A percentile compares a stretch with the other conserved stretches of the same genome.
Conservation (phyloP, 352 stramenopile species). For the Phytophthora hibernalis region DNA sequence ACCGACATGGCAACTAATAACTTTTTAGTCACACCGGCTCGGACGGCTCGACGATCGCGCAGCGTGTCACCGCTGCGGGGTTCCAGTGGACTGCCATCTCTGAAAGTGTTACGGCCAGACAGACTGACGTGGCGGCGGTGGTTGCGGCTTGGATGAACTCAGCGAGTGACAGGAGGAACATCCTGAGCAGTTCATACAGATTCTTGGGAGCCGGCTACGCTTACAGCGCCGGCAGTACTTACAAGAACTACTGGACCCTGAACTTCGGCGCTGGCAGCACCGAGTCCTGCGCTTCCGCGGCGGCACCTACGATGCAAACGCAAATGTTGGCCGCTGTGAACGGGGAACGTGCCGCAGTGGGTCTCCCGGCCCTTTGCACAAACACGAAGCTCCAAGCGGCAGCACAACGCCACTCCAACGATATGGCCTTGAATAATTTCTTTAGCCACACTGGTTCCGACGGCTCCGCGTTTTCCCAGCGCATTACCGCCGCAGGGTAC, state of each 20-base stretch:
- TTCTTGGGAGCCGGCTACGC: constrained; percentile 41
- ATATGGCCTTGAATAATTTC: constrained; percentile 50
- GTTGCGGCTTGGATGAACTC: constrained; percentile 72
- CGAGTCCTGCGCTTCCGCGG: too few relatives aligned
- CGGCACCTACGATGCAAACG: constrained; percentile 20
- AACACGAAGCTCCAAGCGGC: constrained; percentile 40
- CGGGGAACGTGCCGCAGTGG: constrained; percentile 40
- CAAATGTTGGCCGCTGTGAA: constrained; percentile 57
- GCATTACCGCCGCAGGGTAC: constrained; percentile 47
- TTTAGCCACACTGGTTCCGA: constrained; percentile 55
- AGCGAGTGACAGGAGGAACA: constrained; percentile 48
- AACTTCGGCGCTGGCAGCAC: constrained; percentile 57
- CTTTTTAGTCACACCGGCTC: constrained; percentile 59
- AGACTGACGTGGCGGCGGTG: constrained; percentile 47
- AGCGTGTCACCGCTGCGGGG: constrained; percentile 48
- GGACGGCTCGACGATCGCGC: constrained; percentile 47
- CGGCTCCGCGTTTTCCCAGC: constrained; percentile 41
- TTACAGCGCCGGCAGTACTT: constrained; percentile 37
- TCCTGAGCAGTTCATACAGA: constrained; percentile 40
- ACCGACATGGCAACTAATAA: constrained; percentile 53
- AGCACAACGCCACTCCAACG: constrained; percentile 36
- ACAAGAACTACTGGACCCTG: constrained; percentile 67
- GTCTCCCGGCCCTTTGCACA: constrained; percentile 37
- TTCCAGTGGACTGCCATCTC: constrained; percentile 57
- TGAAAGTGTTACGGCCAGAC: constrained; percentile 66